A percentile compares a stretch with the other conserved stretches of the same genome.
Conservation (phyloP, 257 asterid genomes). For the Scutellaria galericulata region DNA sequence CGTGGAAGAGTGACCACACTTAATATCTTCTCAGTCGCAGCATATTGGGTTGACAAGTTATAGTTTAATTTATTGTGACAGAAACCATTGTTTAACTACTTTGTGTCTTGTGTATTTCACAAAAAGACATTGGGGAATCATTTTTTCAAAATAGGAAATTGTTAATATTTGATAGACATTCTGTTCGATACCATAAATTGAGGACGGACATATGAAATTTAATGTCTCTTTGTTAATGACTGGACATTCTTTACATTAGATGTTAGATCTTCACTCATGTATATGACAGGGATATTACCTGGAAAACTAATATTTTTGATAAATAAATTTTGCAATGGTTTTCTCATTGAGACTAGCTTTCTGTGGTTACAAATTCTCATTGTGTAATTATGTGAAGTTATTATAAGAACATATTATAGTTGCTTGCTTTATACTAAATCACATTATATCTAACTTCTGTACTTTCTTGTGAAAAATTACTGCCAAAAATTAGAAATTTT, state of each 20-base stretch:
- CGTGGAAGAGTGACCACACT: too few relatives aligned
- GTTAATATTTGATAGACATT: neutral
- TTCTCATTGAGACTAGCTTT: neutral
- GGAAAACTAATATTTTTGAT: neutral
- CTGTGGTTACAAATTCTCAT: neutral
- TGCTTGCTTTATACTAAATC: neutral
- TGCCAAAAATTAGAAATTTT: neutral
- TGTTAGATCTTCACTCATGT: conserved; percentile 1
- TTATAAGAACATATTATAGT: neutral
- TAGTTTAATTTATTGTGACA: too few relatives aligned
- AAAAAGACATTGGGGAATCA: too few relatives aligned
- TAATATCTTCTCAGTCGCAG: neutral
- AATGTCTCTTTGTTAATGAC: neutral
- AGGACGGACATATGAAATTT: neutral
- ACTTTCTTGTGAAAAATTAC: conserved; percentile 16
- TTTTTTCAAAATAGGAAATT: too few relatives aligned
- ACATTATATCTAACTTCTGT: conserved; percentile 12
- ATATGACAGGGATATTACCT: neutral
- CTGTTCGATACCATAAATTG: neutral
- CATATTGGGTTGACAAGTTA: neutral
- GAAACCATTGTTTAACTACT: neutral
- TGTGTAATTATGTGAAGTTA: conserved; percentile 1
- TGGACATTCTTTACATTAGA: neutral
- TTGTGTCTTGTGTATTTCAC: too few relatives aligned
- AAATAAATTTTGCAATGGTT: neutral